A percentile compares a stretch with the other conserved stretches of the same genome.
phyloP scores from a whole-genome alignment of 345 rosid genomes.

The Bretschneidera sinensis region DNA sequence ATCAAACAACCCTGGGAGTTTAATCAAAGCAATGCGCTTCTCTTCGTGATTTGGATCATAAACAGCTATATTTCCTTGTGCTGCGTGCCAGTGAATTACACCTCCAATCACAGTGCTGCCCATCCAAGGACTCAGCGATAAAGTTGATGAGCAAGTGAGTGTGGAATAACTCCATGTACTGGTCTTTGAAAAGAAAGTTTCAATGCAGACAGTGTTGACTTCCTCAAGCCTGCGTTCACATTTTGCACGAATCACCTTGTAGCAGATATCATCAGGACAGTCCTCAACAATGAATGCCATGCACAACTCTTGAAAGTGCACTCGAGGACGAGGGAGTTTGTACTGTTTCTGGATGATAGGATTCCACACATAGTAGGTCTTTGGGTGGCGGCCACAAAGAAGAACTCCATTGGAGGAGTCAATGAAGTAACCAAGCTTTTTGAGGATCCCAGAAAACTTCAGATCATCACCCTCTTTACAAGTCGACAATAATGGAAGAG shows the following conservation, averaged over 20 bases:
- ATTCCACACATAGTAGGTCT: constrained; percentile 56
- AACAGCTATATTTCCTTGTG: constrained; percentile 39
- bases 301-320: constrained; percentile 45
- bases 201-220: constrained; percentile 33
- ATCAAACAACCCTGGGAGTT: constrained; percentile 42
- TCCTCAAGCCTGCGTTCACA: constrained; percentile 32
- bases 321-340: constrained; percentile 51
- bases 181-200: constrained; percentile 48
- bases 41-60: constrained; percentile 39
- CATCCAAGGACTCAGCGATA: constrained; percentile 50
- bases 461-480: constrained; percentile 53
- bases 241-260: constrained; percentile 55
- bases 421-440: constrained; percentile 53
- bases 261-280: constrained; percentile 30
- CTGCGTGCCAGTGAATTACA: constrained; percentile 50
- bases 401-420: constrained; percentile 57
- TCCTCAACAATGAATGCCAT: constrained; percentile 57
- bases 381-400: constrained; percentile 71
- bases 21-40: constrained; percentile 31
- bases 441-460: constrained; percentile 38
- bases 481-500: constrained; percentile 49
- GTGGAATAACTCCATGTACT: constrained; percentile 49
- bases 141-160: constrained; percentile 35
- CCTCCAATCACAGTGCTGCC: constrained; percentile 43
- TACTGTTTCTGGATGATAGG: constrained; percentile 26